Evolutionary conservation across 2,329 filamentous ascomycete genomes (phyloP).

Genomic region (Ascocoryne sarcoides): DNA sequence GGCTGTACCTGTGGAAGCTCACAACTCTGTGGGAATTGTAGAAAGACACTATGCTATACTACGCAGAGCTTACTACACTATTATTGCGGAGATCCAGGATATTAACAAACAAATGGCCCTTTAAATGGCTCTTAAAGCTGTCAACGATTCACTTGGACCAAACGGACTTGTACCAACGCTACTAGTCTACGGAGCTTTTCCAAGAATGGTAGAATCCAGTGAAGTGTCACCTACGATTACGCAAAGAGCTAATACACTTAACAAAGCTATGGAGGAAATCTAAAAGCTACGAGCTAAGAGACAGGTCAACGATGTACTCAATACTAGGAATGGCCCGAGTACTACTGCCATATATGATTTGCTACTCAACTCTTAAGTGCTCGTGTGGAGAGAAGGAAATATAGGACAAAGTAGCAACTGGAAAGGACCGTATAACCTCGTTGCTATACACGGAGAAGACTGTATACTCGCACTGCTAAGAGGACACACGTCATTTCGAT

Average conservation of each 20-base stretch:
- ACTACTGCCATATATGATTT: conserved; percentile 1
- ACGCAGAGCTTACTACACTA: conserved; percentile 1
- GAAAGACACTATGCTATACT: conserved; percentile 2
- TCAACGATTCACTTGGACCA: not conserved
- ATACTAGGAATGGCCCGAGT: conserved; percentile 1
- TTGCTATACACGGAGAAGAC: not conserved
- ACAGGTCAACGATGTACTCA: conserved; percentile 3
- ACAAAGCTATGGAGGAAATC: conserved; percentile 6
- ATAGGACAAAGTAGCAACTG: not conserved
- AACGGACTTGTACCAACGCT: conserved; percentile 1
- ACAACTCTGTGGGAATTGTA: conserved; percentile 3
- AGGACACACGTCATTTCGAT: conserved; percentile 1
- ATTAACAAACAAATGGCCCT: not conserved
- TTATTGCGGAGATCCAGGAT: not conserved
- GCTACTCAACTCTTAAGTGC: conserved; percentile 3
- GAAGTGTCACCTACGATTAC: not conserved
- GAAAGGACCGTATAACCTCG: not conserved
- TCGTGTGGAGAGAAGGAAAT: conserved; percentile 7
- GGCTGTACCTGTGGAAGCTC: conserved; percentile 3
- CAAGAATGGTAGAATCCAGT: not conserved
- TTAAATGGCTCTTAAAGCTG: conserved; percentile 1
- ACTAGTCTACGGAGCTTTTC: conserved; percentile 2
- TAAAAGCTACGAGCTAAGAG: conserved; percentile 1
- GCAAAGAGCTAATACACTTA: conserved; percentile 3
- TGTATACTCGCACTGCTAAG: not conserved